Percentiles rank a stretch among this genome's conserved stretches.
phyloP scores from a whole-genome alignment of 306 rosid species.

The Amphicarpaea edgeworthii region DNA sequence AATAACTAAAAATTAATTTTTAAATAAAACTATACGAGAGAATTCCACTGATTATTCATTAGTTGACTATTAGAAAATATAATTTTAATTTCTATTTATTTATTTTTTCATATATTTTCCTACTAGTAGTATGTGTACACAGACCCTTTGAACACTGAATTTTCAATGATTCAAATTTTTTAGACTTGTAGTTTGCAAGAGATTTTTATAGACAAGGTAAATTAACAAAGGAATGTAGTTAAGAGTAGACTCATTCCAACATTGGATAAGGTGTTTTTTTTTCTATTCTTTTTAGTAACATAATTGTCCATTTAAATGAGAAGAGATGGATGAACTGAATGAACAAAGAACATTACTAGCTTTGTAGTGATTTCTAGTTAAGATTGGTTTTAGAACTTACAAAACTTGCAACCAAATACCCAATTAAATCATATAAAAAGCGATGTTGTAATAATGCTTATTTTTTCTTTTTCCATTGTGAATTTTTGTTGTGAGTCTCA shows the following conservation, averaged over 20 bases:
- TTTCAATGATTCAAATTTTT: neutral
- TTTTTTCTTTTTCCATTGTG: neutral
- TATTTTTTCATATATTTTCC: too few species aligned
- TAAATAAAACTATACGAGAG: too few species aligned
- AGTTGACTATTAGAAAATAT: too few species aligned
- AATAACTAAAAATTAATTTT: too few species aligned
- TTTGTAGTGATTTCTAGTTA: neutral
- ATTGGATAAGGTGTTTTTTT: neutral
- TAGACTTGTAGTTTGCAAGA: constrained; percentile 14
- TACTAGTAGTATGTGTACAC: too few species aligned
- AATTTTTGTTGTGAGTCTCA: neutral
- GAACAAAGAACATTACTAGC: neutral
- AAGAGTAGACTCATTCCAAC: neutral
- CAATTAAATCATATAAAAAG: neutral
- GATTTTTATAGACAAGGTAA: neutral
- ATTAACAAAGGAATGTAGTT: neutral
- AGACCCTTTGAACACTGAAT: too few species aligned
- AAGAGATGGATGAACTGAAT: neutral
- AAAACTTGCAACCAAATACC: neutral
- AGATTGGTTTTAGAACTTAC: neutral
- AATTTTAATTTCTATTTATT: too few species aligned
- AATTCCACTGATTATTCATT: too few species aligned
- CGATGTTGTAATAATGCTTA: constrained; percentile 4
- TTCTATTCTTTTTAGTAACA: constrained; percentile 5
- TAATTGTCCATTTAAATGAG: neutral